Base-by-base conservation (phyloP, 106 monocot species). In the Triglochin maritima region DNA sequence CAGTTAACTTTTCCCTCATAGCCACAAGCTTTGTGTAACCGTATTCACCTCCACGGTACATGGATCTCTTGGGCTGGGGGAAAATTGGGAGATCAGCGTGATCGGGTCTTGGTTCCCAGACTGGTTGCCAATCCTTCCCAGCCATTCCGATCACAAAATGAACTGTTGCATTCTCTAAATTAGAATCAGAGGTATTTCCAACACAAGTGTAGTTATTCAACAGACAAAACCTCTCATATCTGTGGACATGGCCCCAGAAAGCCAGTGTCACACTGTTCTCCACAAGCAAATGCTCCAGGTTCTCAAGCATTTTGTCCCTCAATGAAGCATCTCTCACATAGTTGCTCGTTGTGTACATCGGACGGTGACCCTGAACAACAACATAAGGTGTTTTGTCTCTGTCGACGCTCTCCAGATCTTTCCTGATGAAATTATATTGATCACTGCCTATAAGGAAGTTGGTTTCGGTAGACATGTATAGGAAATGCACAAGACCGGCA, bases 211-310 rank as follows among this genome's bases (percentile, higher is more conserved):
- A 88, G 64, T 88, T 91, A 66, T 60, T 88, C 68, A 96, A 9
- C 9, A 88, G 81, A 68, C 96, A 96, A 70, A 96, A 96, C 70
- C 96, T 85, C 81, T 96, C 96, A 45, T 91, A 96, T 57, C 96
- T 83, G 43, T 96, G 96, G 47, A 96, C 96, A 80, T 96, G 96
- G 16, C 96, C 96, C 96, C 96, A 96, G 5, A 96, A 74, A 29
- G 96, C 96, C 63, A 96, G 83, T 7, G 83, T 96, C 42, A 96
- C 96, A 55, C 86, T 91, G 70, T 96, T 83, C 49, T 80, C 70
- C 60, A 91, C 84, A 63, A 96, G 66, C 55, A 96, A 74, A 17
- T 85, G 88, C 57, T 96, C 96, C 70, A 96, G 70, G 66, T 61
- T 55, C 78, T 82, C 81, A 9, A 76, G 65, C 88, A 96, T 80